phyloP scores from a whole-genome alignment of 495 filamentous ascomycete species.

The Usnea hakonensis region DNA sequence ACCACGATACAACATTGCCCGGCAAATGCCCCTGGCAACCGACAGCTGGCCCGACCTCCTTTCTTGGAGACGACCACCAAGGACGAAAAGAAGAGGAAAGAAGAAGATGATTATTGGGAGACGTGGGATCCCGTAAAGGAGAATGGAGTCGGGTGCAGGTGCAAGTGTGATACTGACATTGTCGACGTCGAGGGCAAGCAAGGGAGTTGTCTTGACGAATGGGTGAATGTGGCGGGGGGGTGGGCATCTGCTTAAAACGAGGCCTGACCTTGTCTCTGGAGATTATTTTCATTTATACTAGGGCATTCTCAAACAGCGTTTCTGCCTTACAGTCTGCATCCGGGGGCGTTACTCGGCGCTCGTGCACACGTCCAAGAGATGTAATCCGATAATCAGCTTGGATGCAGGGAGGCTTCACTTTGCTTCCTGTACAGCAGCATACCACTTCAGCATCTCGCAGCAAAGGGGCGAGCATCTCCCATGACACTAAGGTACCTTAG shows the following conservation, averaged over 20 bases:
- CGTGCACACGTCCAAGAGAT: conserved; percentile 5
- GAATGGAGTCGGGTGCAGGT: conserved; percentile 95
- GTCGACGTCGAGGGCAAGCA: conserved; percentile 95
- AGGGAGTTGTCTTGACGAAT: conserved; percentile 89
- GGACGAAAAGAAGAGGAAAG: conserved; percentile 78
- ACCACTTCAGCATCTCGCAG: not conserved
- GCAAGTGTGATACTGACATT: conserved; percentile 97
- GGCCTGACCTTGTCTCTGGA: conserved; percentile 4
- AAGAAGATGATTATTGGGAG: conserved; percentile 98
- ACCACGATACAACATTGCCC: conserved; percentile 99
- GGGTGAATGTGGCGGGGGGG: conserved; percentile 95
- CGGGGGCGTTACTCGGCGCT: conserved; percentile 12
- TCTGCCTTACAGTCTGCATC: conserved; percentile 1
- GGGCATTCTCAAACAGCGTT: conserved; percentile 8
- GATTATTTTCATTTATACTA: not conserved
- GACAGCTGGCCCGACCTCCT: conserved; percentile 73
- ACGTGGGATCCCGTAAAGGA: conserved; percentile 77
- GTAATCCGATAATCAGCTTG: not conserved
- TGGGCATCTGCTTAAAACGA: conserved; percentile 63
- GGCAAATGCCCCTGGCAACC: conserved; percentile 77
- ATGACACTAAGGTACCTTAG: not conserved
- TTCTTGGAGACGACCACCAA: conserved; percentile 78
- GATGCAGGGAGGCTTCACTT: not conserved
- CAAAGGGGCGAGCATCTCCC: not conserved
- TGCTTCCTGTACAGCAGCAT: conserved; percentile 12